These are phyloP conservation scores for Circinella umbellata DNA, from an alignment of 371 early-diverging fungal genomes.

Conservation along the genomic window DNA sequence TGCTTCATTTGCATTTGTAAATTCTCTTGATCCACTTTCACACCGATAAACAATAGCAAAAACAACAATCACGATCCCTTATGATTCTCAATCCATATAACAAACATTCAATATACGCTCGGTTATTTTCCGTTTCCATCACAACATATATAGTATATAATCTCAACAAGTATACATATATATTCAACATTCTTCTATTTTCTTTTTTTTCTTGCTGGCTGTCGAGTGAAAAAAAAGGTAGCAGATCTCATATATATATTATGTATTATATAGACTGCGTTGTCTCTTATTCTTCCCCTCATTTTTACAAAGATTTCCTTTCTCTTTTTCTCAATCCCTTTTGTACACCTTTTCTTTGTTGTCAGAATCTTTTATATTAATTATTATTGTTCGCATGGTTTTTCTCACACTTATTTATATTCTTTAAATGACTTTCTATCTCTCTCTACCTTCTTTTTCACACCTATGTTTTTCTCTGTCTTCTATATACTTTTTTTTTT, in stretches of 20 bases:
- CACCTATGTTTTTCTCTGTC: not conserved
- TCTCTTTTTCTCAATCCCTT: too few relatives aligned
- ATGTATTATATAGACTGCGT: not conserved
- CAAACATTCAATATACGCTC: not conserved
- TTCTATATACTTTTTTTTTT: not conserved
- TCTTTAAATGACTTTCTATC: not conserved
- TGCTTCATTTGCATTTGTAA: constrained; percentile 22
- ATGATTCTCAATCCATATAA: not conserved
- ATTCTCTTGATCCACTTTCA: constrained; percentile 28
- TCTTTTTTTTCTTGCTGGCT: constrained; percentile 12
- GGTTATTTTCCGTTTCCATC: not conserved
- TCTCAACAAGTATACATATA: too few relatives aligned
- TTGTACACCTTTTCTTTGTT: too few relatives aligned
- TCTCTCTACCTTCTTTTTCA: not conserved
- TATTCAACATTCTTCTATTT: not conserved
- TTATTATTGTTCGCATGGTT: too few relatives aligned
- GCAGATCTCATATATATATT: not conserved
- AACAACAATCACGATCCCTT: not conserved
- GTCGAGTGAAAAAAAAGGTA: constrained; percentile 7
- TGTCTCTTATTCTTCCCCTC: not conserved
- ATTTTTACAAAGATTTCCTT: too few relatives aligned
- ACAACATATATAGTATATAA: not conserved
- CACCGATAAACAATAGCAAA: constrained; percentile 17
- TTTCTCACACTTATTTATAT: too few relatives aligned
- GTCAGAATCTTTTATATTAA: too few relatives aligned